Conservation (phyloP, 2,329 filamentous ascomycete genomes). For the Dactylellina leptospora region DNA sequence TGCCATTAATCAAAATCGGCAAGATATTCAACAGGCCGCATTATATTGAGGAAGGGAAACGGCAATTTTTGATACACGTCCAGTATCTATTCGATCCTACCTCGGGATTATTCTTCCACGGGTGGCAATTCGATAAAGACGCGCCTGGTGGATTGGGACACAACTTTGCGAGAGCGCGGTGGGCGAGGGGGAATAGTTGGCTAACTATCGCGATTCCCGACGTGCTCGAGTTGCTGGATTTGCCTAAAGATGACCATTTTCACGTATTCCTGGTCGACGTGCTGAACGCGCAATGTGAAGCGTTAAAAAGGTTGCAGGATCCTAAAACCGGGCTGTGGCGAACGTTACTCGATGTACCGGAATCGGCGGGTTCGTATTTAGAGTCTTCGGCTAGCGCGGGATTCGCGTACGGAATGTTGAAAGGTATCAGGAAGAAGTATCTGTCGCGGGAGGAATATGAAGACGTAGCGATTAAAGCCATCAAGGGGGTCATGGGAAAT, state of each 20-base stretch:
- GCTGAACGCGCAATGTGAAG: slow-evolving; percentile 74
- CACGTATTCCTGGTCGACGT: slow-evolving; percentile 69
- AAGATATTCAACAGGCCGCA: slow-evolving; percentile 73
- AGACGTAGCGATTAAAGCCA: slow-evolving; percentile 70
- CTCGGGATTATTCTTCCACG: slow-evolving; percentile 80
- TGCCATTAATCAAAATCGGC: slow-evolving; percentile 82
- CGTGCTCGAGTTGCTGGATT: slow-evolving; percentile 76
- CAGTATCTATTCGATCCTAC: slow-evolving; percentile 79
- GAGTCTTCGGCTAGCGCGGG: slow-evolving; percentile 82
- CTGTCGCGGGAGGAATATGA: slow-evolving; percentile 69
- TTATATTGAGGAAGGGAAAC: slow-evolving; percentile 80
- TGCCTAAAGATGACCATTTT: slow-evolving; percentile 70
- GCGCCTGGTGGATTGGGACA: slow-evolving; percentile 62
- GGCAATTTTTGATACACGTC: slow-evolving; percentile 79
- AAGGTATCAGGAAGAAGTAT: slow-evolving; percentile 75
- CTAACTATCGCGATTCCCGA: slow-evolving; percentile 84
- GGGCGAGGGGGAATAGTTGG: slow-evolving; percentile 75
- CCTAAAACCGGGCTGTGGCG: slow-evolving; percentile 72
- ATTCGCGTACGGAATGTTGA: slow-evolving; percentile 81
- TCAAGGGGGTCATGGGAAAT: slow-evolving; percentile 72
- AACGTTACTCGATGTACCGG: slow-evolving; percentile 75
- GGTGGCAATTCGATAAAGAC: slow-evolving; percentile 77
- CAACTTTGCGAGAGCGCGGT: slow-evolving; percentile 69
- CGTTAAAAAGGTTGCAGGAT: slow-evolving; percentile 70
- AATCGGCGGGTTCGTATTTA: slow-evolving; percentile 71